Evolutionary conservation across 495 filamentous ascomycete genomes (phyloP), one percentile per base, ranked within the genome.

Genomic region (Evansstolkia leycettana): DNA sequence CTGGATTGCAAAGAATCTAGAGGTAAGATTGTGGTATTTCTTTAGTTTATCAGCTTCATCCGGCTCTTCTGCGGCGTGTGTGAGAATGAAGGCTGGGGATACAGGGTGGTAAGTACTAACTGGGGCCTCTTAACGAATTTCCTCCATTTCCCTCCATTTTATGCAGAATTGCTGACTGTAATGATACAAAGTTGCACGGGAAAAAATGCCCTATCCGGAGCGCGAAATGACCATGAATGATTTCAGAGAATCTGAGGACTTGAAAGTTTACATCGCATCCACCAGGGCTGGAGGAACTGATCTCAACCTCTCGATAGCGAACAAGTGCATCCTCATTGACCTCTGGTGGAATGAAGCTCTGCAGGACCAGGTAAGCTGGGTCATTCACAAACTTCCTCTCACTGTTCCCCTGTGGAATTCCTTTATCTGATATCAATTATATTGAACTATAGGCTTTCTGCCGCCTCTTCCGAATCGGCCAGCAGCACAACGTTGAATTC

Each of bases 381-480:
- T 64, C 54, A 7, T 58, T 63, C 10, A 52, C 34, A 55, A 26
- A 19, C 31, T 7, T 8, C 11, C 10, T 7, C 19, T 46, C 26
- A 33, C 17, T 23, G 7, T 16, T 23, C 12, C 8, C n/a, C n/a
- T n/a, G n/a, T n/a, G n/a, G n/a, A n/a, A n/a, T 23, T 15, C 15
- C 16, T 1, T 23, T 15, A 2, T 13, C 35, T 36, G 31, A 31
- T 5, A 9, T 8, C 24, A 7, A n/a, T 7, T n/a, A 26, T n/a
- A n/a, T 26, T 26, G 7, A n/a, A 7, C 7, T 1, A 25, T 63
- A 76, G 55, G 79, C 79, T 0, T 79, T 79, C 43, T 73, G 67
- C 19, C 70, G 78, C 0, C 58, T 82, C 5, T 71, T 67, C 36
- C 65, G 78, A 3, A 78, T 79, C 13, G 78, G 79, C 0, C 78